Base-by-base conservation (phyloP, 2,329 filamentous ascomycete genomes). In the Verticillium zaregamsianum region DNA sequence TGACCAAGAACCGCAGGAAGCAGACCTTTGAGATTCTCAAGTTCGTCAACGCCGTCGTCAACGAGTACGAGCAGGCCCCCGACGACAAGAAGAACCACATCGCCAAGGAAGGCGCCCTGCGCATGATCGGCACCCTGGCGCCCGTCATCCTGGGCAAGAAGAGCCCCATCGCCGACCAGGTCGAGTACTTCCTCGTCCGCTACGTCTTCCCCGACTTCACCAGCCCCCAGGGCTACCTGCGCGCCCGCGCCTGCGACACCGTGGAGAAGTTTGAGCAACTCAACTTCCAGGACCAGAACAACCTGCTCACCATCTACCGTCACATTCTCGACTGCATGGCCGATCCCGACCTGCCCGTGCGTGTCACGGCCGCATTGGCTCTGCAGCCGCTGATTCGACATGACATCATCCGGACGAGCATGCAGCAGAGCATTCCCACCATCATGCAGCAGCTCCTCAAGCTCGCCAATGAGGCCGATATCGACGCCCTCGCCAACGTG, bases 361-460 rank as follows among this genome's bases (percentile, higher is more conserved):
- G 95, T 68, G 94, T 99, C 31, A 95, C 96, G 68, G 95, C 95
- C 20, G 92, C 95, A 11, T 86, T 99, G 63, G 94, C 95, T 54
- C 85, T 99, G 60, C 95, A 99, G 76, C 94, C 95, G 52, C 85
- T 99, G 49, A 99, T 99, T 72, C 86, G 95, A 66, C 95, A 99
- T 77, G 93, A 98, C 68, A 85, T 95, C 59, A 97, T 99, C 71
- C 90, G 93, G 62, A 90, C 88, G 49, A 95, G 91, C 76, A 98
- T 99, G 95, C 93, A 97, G 77, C 88, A 93, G 71, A 97, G 93
- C 74, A 99, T 99, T 67, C 93, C 95, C 17, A 96, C 96, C 71
- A 98, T 99, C 71, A 99, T 99, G 95, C 96, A 98, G 78, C 94
- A 99, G 77, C 84, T 99, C 15, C 83, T 99, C 60, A 98, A 98